phyloP scores from a whole-genome alignment of 768 basidiomycete species.

The Cyathus striatus region DNA sequence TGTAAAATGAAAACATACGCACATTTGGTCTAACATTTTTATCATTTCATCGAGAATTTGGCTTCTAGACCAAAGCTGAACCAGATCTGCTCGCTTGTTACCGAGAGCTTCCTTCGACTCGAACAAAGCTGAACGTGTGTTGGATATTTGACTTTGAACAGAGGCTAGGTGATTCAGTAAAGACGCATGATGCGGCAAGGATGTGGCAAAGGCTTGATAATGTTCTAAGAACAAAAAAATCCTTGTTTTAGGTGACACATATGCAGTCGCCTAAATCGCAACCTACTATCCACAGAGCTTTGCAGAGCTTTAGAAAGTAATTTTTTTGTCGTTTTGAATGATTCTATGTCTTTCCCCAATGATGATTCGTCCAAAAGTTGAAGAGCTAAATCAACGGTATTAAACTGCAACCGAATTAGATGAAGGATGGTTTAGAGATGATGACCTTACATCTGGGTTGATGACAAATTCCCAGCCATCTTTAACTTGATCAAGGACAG shows the following conservation, averaged over 20 bases:
- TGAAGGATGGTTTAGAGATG: too few relatives aligned
- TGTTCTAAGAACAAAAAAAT: constrained; percentile 48
- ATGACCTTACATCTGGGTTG: constrained; percentile 72
- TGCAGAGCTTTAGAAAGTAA: constrained; percentile 78
- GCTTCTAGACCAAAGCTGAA: constrained; percentile 83
- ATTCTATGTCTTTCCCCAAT: constrained; percentile 66
- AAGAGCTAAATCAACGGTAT: constrained; percentile 89
- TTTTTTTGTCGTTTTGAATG: constrained; percentile 72
- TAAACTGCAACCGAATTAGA: constrained; percentile 54
- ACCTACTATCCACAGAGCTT: constrained; percentile 84
- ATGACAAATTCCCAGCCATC: constrained; percentile 90
- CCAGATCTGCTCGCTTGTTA: constrained; percentile 82
- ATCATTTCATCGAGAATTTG: constrained; percentile 96
- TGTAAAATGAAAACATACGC: constrained; percentile 18
- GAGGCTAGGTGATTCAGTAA: constrained; percentile 66
- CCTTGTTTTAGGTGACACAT: background rate
- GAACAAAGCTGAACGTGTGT: constrained; percentile 63
- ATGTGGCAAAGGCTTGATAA: constrained; percentile 93
- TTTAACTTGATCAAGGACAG: constrained; percentile 79
- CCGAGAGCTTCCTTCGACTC: constrained; percentile 80
- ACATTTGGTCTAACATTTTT: constrained; percentile 93
- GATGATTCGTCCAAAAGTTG: constrained; percentile 79
- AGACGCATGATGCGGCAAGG: constrained; percentile 84
- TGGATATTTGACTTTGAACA: constrained; percentile 70
- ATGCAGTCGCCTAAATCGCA: background rate